phyloP scores from a whole-genome alignment of 257 asterid genomes.

The Penstemon newberryi region DNA sequence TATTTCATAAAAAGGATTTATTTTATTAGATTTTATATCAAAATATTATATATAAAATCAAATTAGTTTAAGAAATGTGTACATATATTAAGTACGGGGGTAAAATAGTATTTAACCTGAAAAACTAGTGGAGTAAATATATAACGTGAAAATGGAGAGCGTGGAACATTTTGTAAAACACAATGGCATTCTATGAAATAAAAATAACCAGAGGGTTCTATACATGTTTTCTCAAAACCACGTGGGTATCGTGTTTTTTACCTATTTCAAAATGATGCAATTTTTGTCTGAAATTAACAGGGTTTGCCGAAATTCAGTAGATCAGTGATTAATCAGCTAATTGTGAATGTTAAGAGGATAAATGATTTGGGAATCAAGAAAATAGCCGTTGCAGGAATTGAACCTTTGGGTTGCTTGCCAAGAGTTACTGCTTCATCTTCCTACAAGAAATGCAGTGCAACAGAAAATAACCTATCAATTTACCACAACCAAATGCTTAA shows the following conservation, averaged over 20 bases:
- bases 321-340: conserved; percentile 46
- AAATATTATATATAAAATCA: background rate
- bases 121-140: no score
- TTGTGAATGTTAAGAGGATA: conserved; percentile 44
- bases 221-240: no score
- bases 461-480: conserved; percentile 39
- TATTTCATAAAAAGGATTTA: no score
- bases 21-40: background rate
- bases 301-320: conserved; percentile 36
- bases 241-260: no score
- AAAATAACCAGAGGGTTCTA: no score
- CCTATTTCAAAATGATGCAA: no score
- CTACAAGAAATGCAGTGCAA: conserved; percentile 38
- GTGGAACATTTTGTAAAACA: no score
- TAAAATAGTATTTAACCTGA: no score
- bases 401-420: conserved; percentile 67
- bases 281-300: conserved; percentile 20
- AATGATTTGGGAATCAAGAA: conserved; percentile 50
- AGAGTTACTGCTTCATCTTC: conserved; percentile 29
- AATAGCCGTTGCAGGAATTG: conserved; percentile 48
- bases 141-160: no score
- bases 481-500: conserved; percentile 50
- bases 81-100: no score
- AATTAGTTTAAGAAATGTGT: no score
- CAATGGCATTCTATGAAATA: no score